Base-by-base conservation (phyloP, 345 rosid species). In the Trapa incisa region DNA sequence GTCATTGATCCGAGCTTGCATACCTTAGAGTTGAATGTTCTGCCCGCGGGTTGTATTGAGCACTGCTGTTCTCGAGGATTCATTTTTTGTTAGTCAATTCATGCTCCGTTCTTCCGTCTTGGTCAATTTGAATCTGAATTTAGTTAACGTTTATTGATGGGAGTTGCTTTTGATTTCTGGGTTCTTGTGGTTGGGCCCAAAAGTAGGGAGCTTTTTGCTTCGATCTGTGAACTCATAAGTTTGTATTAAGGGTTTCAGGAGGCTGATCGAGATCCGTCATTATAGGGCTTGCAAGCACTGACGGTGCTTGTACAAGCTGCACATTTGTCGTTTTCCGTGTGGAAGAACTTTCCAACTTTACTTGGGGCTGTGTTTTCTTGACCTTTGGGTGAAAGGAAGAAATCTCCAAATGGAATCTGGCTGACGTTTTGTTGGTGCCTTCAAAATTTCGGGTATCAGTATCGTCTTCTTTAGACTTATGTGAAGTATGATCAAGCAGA, bases 401-500 rank as follows among this genome's bases (percentile, higher is more conserved):
- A 9, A 38, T 37, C 38, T 58, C 63, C 63, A 22, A 22, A 22
- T 22, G 29, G 29, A 22, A 22, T 22, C 29, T 22, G 29, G 29
- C 29, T 22, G 29, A 22, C 29, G 29, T 22, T 50, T 2, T 15
- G 33, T 58, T 58, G 63, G 37, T 58, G 6, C 63, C 32, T 32
- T 37, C 33, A 38, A 32, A 13, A 58, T 35, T 22, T 22, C 29
- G 29, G 37, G 47, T 15, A 47, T 66, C 6, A 43, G 38, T 42
- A 38, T 17, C 5, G 39, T 29, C 48, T 15, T 37, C 52, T 39
- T 66, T 38, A 10, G 17, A 54, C 16, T 61, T 60, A 63, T 58
- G 36, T 67, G 66, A 72, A 72, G 68, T 57, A 72, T 72, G 75
- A 45, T 72, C 47, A 72, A 72, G 42, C 66, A 67, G 47, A 56